Conservation (phyloP, 768 basidiomycete genomes). For the Mycena maculata region DNA sequence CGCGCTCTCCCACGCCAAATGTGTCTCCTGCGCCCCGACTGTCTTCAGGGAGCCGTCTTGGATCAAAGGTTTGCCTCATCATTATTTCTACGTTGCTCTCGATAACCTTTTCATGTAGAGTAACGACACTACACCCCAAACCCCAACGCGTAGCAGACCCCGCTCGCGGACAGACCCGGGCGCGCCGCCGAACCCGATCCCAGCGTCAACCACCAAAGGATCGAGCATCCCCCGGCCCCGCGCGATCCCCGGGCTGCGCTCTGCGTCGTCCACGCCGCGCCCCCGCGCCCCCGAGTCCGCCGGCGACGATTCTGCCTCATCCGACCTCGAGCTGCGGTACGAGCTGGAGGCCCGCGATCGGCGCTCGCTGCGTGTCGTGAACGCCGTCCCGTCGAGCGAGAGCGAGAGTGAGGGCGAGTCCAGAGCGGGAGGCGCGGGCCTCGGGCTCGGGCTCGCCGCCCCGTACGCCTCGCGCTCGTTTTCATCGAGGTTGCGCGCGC, state of each 20-base stretch:
- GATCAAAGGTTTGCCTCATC: too few relatives aligned
- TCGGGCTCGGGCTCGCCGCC: slow-evolving; percentile 22
- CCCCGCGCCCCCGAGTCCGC: slow-evolving; percentile 13
- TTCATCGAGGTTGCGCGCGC: slow-evolving; percentile 32
- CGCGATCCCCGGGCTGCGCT: slow-evolving; percentile 37
- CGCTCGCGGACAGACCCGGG: slow-evolving; percentile 55
- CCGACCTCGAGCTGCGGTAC: slow-evolving; percentile 46
- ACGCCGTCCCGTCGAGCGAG: slow-evolving; percentile 23
- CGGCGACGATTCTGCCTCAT: slow-evolving; percentile 57
- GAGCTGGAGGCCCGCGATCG: slow-evolving; percentile 31
- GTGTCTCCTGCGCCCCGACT: slow-evolving; percentile 7
- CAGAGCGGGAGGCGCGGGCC: slow-evolving; percentile 8
- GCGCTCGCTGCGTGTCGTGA: slow-evolving; percentile 32
- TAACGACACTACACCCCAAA: background rate
- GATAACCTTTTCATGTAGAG: slow-evolving; percentile 20
- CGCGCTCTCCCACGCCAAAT: slow-evolving; percentile 27
- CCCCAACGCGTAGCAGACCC: slow-evolving; percentile 32
- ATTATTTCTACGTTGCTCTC: background rate
- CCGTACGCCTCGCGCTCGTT: slow-evolving; percentile 51
- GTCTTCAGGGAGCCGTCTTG: background rate
- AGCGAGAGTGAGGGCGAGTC: slow-evolving; percentile 33
- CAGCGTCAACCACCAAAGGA: background rate
- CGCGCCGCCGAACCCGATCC: slow-evolving; percentile 20
- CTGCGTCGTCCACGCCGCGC: slow-evolving; percentile 36
- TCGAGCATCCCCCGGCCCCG: slow-evolving; percentile 53